phyloP scores from a whole-genome alignment of 106 monocot species.

The Triglochin maritima region DNA sequence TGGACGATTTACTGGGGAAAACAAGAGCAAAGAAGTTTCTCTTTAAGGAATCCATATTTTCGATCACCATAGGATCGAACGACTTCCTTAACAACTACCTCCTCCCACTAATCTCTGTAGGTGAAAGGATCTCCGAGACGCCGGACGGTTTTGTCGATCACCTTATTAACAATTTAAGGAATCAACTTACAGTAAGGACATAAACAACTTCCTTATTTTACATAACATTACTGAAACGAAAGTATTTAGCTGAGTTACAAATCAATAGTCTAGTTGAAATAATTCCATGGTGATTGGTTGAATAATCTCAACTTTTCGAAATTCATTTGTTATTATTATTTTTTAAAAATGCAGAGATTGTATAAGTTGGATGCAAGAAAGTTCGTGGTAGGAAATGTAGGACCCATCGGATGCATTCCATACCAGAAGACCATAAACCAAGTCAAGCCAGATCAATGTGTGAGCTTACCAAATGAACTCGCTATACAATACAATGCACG shows the following conservation, averaged over 20 bases:
- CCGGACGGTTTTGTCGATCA: conserved; percentile 52
- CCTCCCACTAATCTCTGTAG: conserved; percentile 50
- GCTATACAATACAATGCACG: conserved; percentile 44
- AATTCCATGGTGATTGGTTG: too few species aligned
- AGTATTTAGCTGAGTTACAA: too few species aligned
- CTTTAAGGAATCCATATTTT: conserved; percentile 45
- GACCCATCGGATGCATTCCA: conserved; percentile 86
- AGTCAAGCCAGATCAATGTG: conserved; percentile 37
- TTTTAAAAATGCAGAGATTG: conserved; percentile 36
- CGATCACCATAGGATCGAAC: conserved; percentile 76
- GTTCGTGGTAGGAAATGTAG: conserved; percentile 70
- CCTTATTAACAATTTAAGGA: conserved; percentile 40
- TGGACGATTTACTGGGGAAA: conserved; percentile 55
- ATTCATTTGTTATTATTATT: too few species aligned
- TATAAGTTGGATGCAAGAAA: conserved; percentile 70
- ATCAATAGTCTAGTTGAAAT: too few species aligned
- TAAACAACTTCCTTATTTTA: too few species aligned
- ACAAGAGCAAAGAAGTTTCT: conserved; percentile 39
- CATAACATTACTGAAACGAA: too few species aligned
- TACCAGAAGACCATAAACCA: conserved; percentile 77
- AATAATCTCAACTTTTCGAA: too few species aligned
- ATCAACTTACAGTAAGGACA: conserved; percentile 47
- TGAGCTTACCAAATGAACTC: conserved; percentile 51
- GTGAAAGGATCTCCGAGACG: conserved; percentile 22
- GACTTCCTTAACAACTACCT: conserved; percentile 96